Evolutionary conservation across 2,329 filamentous ascomycete species (phyloP).

Genomic region (Stemphylium beticola): DNA sequence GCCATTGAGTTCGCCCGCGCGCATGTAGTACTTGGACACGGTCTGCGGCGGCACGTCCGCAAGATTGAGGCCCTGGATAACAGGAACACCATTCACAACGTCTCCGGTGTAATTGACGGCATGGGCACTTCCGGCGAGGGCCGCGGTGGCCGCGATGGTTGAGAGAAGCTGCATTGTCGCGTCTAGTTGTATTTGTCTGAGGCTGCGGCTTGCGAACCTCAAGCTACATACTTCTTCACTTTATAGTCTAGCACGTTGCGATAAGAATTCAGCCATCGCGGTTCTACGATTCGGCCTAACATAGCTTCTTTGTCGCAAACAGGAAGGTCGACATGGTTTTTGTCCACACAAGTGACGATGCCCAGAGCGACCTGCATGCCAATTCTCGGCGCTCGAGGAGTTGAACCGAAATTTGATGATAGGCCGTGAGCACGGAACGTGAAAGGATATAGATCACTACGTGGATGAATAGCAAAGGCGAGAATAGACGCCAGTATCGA

Average conservation of each 20-base stretch:
- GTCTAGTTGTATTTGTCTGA: background rate
- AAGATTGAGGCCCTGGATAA: constrained; percentile 45
- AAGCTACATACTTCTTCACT: constrained; percentile 1
- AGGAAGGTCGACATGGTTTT: constrained; percentile 35
- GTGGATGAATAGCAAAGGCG: no score
- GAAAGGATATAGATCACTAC: background rate
- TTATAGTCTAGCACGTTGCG: constrained; percentile 19
- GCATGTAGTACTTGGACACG: constrained; percentile 47
- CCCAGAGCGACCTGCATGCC: constrained; percentile 28
- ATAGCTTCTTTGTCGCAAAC: constrained; percentile 29
- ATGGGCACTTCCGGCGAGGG: constrained; percentile 21
- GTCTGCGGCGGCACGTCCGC: constrained; percentile 45
- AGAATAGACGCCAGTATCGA: background rate
- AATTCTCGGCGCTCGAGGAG: constrained; percentile 4
- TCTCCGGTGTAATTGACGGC: constrained; percentile 42
- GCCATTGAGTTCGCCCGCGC: constrained; percentile 48
- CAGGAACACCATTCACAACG: constrained; percentile 40
- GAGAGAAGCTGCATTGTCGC: constrained; percentile 35
- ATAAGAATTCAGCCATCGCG: constrained; percentile 20
- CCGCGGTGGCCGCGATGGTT: constrained; percentile 24
- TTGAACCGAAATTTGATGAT: background rate
- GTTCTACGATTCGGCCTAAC: constrained; percentile 1
- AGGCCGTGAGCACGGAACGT: background rate
- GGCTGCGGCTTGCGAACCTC: background rate
- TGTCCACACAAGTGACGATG: constrained; percentile 34